Evolutionary conservation across 106 monocot genomes (phyloP), one percentile per base, ranked within the genome.

Genomic region (Dendrobium chrysotoxum): DNA sequence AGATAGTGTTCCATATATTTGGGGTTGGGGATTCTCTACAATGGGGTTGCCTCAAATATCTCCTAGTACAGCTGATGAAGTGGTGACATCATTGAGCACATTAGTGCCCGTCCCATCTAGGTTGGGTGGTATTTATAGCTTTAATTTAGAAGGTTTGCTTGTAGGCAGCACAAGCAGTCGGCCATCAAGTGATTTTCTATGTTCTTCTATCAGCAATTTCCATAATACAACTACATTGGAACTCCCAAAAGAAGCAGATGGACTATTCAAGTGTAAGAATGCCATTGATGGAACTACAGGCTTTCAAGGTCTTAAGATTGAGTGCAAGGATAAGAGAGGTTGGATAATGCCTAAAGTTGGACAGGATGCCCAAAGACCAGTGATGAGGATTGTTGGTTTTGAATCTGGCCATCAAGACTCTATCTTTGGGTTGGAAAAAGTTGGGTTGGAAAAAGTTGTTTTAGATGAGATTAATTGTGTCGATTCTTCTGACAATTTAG

Each of bases 41-140:
- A 97, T 94, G 94, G 94, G 92, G 1, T 83, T 97, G 55, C 90
- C 90, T 81, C 94, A 97, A 70, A 4, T 87, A 16, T 54, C 90
- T 42, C 58, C 82, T 2, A 77, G 86, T 81, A 55, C 68, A 50
- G 47, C 78, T 53, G 78, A 85, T 76, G 89, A 91, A 75, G 78
- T 79, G 40, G 72, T 85, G 28, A 77, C 79, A 35, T 78, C n/a
- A n/a, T n/a, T n/a, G n/a, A n/a, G n/a, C n/a, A n/a, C n/a, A n/a
- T n/a, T n/a, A n/a, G n/a, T n/a, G 21, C 84, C 91, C 23, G 55
- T 80, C 35, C 82, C 87, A 38, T 75, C 85, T 78, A 80, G 28
- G 3, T 84, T 78, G 80, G 75, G 81, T 67, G 54, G 85, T 73
- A 80, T 76, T 72, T 75, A 75, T 58, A 90, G 77, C 77, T 82